phyloP scores from a whole-genome alignment of 1,284 basidiomycete genomes.

The Schizophyllum commune region DNA sequence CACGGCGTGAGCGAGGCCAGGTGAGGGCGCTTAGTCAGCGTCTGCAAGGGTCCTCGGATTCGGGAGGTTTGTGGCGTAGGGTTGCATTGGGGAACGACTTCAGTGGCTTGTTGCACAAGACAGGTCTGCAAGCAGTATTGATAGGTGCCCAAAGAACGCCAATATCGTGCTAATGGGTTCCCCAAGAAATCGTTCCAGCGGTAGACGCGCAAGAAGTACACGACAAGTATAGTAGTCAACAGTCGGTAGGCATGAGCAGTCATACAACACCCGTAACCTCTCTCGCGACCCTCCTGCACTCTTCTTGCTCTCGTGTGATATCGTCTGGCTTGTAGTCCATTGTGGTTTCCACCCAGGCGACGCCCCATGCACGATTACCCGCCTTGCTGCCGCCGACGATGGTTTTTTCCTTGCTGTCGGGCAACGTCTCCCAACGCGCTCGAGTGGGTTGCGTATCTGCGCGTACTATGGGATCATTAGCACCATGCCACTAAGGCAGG shows the following conservation, averaged over 20 bases:
- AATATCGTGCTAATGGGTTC: too few species aligned
- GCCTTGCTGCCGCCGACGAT: conserved; percentile 65
- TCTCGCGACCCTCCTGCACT: neutral
- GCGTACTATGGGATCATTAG: conserved; percentile 42
- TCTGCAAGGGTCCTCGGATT: neutral
- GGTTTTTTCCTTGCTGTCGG: conserved; percentile 33
- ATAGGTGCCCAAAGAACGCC: too few species aligned
- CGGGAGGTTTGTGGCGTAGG: too few species aligned
- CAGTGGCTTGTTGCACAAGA: too few species aligned
- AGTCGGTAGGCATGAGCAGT: neutral
- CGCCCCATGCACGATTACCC: conserved; percentile 68
- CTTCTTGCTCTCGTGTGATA: neutral
- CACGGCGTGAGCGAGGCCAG: too few species aligned
- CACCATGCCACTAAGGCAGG: conserved; percentile 3
- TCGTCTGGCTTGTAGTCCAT: conserved; percentile 36
- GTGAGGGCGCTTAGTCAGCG: neutral
- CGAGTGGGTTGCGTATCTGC: conserved; percentile 63
- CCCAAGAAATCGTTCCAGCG: too few species aligned
- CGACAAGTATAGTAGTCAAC: too few species aligned
- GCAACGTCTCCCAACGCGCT: conserved; percentile 51
- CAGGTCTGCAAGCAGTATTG: too few species aligned
- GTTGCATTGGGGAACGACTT: too few species aligned
- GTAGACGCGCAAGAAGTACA: too few species aligned
- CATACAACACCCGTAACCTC: neutral
- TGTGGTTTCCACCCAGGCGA: conserved; percentile 70